A percentile compares a stretch with the other conserved stretches of the same genome.
These are phyloP conservation scores for Sphagnum tenellum DNA, from an alignment of 225 moss, liverwort and hornwort genomes.

Conservation along the genomic window DNA sequence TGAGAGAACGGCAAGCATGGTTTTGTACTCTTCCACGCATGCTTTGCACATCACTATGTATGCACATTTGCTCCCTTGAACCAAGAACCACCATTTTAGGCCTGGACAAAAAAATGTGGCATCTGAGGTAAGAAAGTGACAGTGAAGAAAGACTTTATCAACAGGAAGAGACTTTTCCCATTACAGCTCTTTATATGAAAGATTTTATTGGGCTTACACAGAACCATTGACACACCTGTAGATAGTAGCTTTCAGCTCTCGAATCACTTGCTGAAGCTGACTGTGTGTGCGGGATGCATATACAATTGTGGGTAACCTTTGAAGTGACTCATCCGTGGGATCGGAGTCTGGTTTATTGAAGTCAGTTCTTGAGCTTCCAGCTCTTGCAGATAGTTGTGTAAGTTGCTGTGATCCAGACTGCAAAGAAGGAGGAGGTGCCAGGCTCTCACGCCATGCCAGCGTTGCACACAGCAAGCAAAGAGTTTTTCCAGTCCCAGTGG, in stretches of 20 bases:
- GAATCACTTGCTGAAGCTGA: constrained; percentile 97
- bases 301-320: constrained; percentile 68
- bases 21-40: constrained; percentile 83
- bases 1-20: constrained; percentile 78
- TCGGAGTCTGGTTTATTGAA: constrained; percentile 36
- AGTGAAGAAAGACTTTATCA: too few relatives aligned
- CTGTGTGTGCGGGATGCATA: constrained; percentile 96
- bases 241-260: constrained; percentile 77
- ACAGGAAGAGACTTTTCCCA: too few relatives aligned
- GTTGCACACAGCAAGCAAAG: constrained; percentile 95
- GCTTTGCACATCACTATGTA: constrained; percentile 66
- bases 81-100: constrained; percentile 95
- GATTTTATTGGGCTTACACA: background rate
- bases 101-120: constrained; percentile 21
- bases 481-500: constrained; percentile 96
- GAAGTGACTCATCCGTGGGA: constrained; percentile 16
- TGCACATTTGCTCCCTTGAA: constrained; percentile 99
- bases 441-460: constrained; percentile 84
- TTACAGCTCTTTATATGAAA: too few relatives aligned
- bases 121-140: background rate
- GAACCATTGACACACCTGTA: constrained; percentile 50
- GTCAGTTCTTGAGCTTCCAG: constrained; percentile 7
- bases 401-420: constrained; percentile 17
- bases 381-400: constrained; percentile 10
- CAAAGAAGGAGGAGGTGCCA: constrained; percentile 39